A percentile compares a stretch with the other conserved stretches of the same genome.
Conservation (phyloP, 2,329 filamentous ascomycete species). For the Cadophora sp. region DNA sequence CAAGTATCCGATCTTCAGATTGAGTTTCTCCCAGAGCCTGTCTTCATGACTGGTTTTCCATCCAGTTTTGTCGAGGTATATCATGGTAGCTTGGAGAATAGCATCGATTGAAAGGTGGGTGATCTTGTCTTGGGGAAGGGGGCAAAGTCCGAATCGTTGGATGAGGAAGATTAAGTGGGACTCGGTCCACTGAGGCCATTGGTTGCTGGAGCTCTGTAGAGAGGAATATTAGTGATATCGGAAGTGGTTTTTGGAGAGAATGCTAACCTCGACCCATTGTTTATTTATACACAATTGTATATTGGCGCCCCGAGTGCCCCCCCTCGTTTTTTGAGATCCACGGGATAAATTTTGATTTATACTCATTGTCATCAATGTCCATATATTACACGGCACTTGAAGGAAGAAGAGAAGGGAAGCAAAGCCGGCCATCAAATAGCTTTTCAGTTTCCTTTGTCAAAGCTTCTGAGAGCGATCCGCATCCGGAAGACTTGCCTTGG, state of each 20-base stretch:
- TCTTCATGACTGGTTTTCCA: not conserved
- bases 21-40: conserved; percentile 2
- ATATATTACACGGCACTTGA: not conserved
- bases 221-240: not conserved
- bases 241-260: not conserved
- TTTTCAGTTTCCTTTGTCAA: no score
- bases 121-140: not conserved
- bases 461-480: no score
- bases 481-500: no score
- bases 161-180: not conserved
- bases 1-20: not conserved
- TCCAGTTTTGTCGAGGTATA: not conserved
- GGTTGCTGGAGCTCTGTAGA: not conserved
- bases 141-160: not conserved
- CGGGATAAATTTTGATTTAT: not conserved
- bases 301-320: not conserved
- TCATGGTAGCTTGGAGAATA: not conserved
- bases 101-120: not conserved
- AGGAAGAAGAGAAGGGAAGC: not conserved
- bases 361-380: not conserved
- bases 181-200: conserved; percentile 1
- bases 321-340: not conserved
- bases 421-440: not conserved
- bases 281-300: not conserved
- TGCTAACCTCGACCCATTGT: not conserved